Evolutionary conservation across 2,329 filamentous ascomycete genomes (phyloP).

Genomic region (Cytospora leucostoma): DNA sequence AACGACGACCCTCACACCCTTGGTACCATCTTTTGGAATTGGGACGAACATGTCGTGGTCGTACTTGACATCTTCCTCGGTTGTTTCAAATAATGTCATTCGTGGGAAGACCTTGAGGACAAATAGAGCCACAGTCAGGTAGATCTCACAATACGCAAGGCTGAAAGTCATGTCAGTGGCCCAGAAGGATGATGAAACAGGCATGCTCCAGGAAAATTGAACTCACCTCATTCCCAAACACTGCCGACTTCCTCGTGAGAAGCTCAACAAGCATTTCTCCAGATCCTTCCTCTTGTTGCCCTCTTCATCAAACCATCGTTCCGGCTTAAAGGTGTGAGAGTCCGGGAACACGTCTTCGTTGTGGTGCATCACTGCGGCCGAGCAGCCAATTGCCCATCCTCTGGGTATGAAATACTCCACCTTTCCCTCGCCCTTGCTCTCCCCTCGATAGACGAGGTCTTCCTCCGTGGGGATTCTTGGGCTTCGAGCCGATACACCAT

Average conservation of each 20-base stretch:
- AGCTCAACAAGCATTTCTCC: slow-evolving; percentile 29
- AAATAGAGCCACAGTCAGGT: slow-evolving; percentile 26
- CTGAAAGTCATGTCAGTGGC: slow-evolving; percentile 3
- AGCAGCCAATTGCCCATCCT: slow-evolving; percentile 31
- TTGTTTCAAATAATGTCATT: slow-evolving; percentile 26
- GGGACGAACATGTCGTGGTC: slow-evolving; percentile 25
- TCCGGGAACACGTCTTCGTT: slow-evolving; percentile 31
- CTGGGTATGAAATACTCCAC: slow-evolving; percentile 25
- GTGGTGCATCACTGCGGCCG: slow-evolving; percentile 28
- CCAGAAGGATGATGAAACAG: background rate
- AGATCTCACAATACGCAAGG: slow-evolving; percentile 27
- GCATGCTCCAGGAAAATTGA: background rate
- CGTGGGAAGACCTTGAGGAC: slow-evolving; percentile 26
- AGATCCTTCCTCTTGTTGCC: slow-evolving; percentile 16
- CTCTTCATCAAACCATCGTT: slow-evolving; percentile 31
- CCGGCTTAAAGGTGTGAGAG: slow-evolving; percentile 30
- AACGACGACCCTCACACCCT: background rate
- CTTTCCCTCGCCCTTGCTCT: background rate
- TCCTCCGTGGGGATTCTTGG: slow-evolving; percentile 1
- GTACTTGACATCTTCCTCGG: slow-evolving; percentile 26
- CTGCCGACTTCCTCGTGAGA: slow-evolving; percentile 31
- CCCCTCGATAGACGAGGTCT: slow-evolving; percentile 9
- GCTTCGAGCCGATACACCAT: slow-evolving; percentile 4
- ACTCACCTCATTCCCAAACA: slow-evolving; percentile 34
- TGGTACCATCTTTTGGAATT: background rate